Evolutionary conservation across 768 basidiomycete species (phyloP), one percentile per base, ranked within the genome.

Genomic region (Suillus tomentosus): DNA sequence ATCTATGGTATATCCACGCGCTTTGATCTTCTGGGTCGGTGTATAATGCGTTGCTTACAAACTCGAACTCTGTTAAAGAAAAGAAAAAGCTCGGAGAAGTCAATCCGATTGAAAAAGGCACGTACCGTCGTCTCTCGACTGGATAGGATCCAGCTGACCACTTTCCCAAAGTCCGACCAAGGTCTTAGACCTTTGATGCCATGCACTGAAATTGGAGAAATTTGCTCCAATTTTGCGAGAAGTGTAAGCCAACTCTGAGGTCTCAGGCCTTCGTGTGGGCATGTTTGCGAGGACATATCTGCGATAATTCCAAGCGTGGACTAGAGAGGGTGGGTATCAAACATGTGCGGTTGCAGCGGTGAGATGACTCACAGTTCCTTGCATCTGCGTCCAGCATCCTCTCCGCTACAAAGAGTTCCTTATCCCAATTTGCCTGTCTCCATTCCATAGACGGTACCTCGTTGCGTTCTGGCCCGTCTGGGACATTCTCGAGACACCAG

Each of bases 1-100:
- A 99, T n/a, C 95, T 87, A 71, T 99, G 97, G 74, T 99, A 99
- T 63, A 99, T 87, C 97, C 97, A 99, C 1, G 93, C 94, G 65
- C 94, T 95, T 75, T 99, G 96, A 75, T 99, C 96, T 53, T 88
- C 87, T 4, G 97, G 97, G 71, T 98, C 96, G 0, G 96, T 97
- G 77, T 95, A 99, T 79, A 99, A 86, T 1, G 96, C 97, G 71
- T 96, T 95, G 69, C 88, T 85, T 15, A 98, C 89, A 9, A 99
- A 82, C 47, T 95, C 94, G 72, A 96, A 95, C 73, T 99, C 97
- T 99, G 60, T 22, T 14, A 22, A n/a, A 47, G 19, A 36, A 11
- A 50, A 27, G 11, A n/a, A 47, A 34, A 10, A 17, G 56, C 15
- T 39, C 60, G 6, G n/a, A 13, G 31, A 55, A 48, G 53, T 24